Percentiles rank a stretch among this genome's conserved stretches.
These are phyloP conservation scores for Fraxinus anomala DNA, from an alignment of 257 asterid genomes.

Conservation along the genomic window DNA sequence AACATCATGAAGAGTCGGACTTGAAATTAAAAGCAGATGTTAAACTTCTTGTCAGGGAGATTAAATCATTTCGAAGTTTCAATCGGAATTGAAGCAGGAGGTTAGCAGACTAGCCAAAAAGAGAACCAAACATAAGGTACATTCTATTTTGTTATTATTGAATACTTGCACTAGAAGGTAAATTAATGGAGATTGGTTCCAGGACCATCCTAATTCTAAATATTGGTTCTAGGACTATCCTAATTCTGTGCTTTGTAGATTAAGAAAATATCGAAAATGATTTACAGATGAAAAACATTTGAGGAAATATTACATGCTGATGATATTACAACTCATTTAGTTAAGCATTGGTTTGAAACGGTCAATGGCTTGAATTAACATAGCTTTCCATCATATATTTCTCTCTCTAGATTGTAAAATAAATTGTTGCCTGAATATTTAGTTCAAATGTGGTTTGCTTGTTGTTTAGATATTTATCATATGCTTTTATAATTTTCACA, in stretches of 20 bases:
- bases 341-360: not conserved
- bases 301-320: not conserved
- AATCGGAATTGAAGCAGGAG: slow-evolving; percentile 54
- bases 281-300: not conserved
- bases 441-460: not conserved
- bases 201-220: too few species aligned
- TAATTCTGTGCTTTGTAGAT: slow-evolving; percentile 1
- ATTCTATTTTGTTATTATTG: not conserved
- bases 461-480: not conserved
- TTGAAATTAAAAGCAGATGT: slow-evolving; percentile 50
- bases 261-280: not conserved
- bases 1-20: slow-evolving; percentile 46
- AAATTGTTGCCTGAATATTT: not conserved
- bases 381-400: not conserved
- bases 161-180: too few species aligned
- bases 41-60: slow-evolving; percentile 59
- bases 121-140: slow-evolving; percentile 51
- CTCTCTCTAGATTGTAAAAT: not conserved
- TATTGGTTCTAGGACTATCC: not conserved
- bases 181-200: too few species aligned
- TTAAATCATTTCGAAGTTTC: slow-evolving; percentile 62
- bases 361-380: not conserved
- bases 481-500: too few species aligned
- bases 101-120: slow-evolving; percentile 49
- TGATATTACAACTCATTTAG: not conserved